Percentiles rank a stretch among this genome's conserved stretches.
phyloP scores from a whole-genome alignment of 352 stramenopile genomes.

The Pythium folliculosum region DNA sequence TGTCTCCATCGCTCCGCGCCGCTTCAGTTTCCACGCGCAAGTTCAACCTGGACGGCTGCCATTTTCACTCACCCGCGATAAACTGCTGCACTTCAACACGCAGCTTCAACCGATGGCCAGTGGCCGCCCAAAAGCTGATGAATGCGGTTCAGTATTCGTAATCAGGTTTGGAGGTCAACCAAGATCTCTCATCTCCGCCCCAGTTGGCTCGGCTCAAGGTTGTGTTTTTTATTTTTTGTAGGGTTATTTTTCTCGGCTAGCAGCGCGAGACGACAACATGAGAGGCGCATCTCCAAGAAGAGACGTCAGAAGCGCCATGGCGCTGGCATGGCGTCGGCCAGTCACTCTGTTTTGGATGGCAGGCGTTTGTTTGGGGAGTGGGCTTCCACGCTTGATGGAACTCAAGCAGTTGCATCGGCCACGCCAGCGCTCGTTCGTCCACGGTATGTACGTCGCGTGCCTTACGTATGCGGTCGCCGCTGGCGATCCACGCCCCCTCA shows the following conservation, averaged over 20 bases:
- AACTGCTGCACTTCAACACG: slow-evolving; percentile 2
- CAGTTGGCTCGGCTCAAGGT: background rate
- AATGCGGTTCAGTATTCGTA: background rate
- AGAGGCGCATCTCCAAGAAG: slow-evolving; percentile 1
- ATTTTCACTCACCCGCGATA: slow-evolving; percentile 1
- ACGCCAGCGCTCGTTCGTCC: slow-evolving; percentile 1
- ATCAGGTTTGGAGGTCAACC: slow-evolving; percentile 1
- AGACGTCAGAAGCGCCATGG: slow-evolving; percentile 4
- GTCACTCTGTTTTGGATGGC: background rate
- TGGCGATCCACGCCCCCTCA: background rate
- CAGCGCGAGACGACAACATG: background rate
- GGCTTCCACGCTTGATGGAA: background rate
- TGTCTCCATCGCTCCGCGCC: background rate
- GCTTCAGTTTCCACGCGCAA: slow-evolving; percentile 3
- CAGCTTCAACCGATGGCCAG: background rate
- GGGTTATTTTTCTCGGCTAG: background rate
- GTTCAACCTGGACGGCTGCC: background rate
- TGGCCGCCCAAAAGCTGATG: background rate
- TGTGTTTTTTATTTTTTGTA: background rate
- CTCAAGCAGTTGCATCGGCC: background rate
- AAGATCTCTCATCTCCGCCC: background rate
- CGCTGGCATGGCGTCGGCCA: background rate
- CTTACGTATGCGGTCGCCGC: background rate
- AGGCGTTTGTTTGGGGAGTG: background rate
- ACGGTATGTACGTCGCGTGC: background rate